Conservation (phyloP, 306 rosid genomes). For the Vigna mungo region DNA sequence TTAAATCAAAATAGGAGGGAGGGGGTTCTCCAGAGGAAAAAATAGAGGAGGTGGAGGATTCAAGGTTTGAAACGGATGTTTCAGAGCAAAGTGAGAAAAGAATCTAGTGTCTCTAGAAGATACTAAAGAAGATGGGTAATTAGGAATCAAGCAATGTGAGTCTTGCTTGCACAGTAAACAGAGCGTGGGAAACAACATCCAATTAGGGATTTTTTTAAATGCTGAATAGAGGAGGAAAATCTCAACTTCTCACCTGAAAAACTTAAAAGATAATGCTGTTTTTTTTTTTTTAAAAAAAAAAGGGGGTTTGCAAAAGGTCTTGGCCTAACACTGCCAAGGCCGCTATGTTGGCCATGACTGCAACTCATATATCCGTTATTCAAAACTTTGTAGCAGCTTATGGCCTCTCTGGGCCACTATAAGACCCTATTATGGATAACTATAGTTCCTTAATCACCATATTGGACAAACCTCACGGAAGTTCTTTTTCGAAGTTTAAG, state of each 20-base stretch:
- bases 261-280: neutral
- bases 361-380: neutral
- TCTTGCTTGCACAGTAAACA: neutral
- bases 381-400: neutral
- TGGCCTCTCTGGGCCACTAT: neutral
- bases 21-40: neutral
- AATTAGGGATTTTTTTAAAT: neutral
- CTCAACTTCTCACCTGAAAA: neutral
- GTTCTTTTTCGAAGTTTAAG: constrained; percentile 1
- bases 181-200: too few species aligned
- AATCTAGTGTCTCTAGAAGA: neutral
- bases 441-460: neutral
- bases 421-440: neutral
- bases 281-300: neutral
- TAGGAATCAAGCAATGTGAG: neutral
- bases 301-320: neutral
- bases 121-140: neutral
- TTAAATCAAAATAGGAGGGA: neutral
- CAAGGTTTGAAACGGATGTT: neutral
- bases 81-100: neutral
- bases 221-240: neutral
- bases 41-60: neutral
- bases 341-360: neutral
- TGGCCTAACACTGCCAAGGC: neutral
- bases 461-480: neutral